These are phyloP conservation scores for Rhizoclosmatium globosum DNA, from an alignment of 192 early-diverging fungal species.

Conservation along the genomic window DNA sequence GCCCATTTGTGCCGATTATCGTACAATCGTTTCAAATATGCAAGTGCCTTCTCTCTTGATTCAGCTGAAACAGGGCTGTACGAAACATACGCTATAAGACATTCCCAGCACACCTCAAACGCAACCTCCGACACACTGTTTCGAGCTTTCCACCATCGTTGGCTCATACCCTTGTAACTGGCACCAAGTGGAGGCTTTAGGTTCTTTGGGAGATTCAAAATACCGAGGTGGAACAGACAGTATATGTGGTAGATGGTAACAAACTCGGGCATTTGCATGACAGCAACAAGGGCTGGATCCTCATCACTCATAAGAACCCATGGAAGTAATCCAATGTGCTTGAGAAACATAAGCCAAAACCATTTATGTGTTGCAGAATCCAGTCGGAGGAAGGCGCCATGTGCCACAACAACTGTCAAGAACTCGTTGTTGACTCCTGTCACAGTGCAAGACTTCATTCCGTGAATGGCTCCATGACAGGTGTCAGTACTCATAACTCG, in stretches of 20 bases:
- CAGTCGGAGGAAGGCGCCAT: not conserved
- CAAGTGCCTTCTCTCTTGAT: not conserved
- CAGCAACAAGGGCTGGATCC: not conserved
- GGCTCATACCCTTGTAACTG: not conserved
- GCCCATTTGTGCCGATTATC: not conserved
- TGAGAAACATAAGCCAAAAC: not conserved
- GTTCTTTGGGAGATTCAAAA: not conserved
- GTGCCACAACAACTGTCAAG: not conserved
- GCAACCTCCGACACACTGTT: not conserved
- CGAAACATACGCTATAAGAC: not conserved
- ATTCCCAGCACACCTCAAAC: not conserved
- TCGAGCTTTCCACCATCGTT: not conserved
- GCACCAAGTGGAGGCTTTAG: not conserved
- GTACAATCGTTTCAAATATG: not conserved
- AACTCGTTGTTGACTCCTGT: not conserved
- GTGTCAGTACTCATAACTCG: not conserved
- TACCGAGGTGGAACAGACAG: conserved; percentile 1
- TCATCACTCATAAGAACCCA: not conserved
- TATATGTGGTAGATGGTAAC: not conserved
- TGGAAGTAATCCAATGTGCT: not conserved
- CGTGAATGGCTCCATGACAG: conserved; percentile 1
- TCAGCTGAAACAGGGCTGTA: not conserved
- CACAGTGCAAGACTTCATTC: not conserved
- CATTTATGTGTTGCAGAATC: not conserved
- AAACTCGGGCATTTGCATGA: not conserved